These are phyloP conservation scores for Scenedesmus sp. DNA, from an alignment of 163 green algal genomes.

Conservation along the genomic window DNA sequence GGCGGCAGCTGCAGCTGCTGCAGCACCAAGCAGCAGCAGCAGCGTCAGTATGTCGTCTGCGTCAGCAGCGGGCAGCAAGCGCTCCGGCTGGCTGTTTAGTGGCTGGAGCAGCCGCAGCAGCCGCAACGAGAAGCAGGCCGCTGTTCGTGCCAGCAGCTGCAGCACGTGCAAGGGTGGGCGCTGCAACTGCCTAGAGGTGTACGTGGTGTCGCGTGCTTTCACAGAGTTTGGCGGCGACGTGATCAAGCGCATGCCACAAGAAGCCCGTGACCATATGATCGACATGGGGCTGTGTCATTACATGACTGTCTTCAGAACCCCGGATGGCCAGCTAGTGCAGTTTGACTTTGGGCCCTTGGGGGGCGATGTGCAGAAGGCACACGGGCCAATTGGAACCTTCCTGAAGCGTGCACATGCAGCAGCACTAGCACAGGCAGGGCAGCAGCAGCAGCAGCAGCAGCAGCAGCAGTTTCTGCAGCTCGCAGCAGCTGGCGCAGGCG, in stretches of 20 bases:
- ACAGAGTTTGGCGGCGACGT: slow-evolving; percentile 51
- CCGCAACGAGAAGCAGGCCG: neutral
- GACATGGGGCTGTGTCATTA: slow-evolving; percentile 77
- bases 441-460: slow-evolving; percentile 34
- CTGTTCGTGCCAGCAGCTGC: neutral
- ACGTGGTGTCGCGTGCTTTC: slow-evolving; percentile 51
- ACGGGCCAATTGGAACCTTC: slow-evolving; percentile 34
- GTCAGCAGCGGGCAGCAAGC: neutral
- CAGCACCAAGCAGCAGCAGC: neutral
- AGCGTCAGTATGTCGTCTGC: neutral
- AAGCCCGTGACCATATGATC: slow-evolving; percentile 25
- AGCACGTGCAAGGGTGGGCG: slow-evolving; percentile 19
- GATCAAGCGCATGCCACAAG: slow-evolving; percentile 29
- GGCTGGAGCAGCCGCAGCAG: neutral
- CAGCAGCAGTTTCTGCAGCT: neutral
- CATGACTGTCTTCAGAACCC: slow-evolving; percentile 71
- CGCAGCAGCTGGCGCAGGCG: slow-evolving; percentile 1
- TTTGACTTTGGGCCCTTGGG: slow-evolving; percentile 75
- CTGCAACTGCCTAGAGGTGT: slow-evolving; percentile 51
- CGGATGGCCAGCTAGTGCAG: slow-evolving; percentile 59
- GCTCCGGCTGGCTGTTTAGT: neutral
- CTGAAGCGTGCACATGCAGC: slow-evolving; percentile 45
- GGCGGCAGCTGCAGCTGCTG: neutral
- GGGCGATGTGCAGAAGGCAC: slow-evolving; percentile 59
- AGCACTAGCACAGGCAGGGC: neutral